Percentiles rank a stretch among this genome's conserved stretches.
Evolutionary conservation across 768 basidiomycete species (phyloP).

Genomic region (Pholiota molesta): DNA sequence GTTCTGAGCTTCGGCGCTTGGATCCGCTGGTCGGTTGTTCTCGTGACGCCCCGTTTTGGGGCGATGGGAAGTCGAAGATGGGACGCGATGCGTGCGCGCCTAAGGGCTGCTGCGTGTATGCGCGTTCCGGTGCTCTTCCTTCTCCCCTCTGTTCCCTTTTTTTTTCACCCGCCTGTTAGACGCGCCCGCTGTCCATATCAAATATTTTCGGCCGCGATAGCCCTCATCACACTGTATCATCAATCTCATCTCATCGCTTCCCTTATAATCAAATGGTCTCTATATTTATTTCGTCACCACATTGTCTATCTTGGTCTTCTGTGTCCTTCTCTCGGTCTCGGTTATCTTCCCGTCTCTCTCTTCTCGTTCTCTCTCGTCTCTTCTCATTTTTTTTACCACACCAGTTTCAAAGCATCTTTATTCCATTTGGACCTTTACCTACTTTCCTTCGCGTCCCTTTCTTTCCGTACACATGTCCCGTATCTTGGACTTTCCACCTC

Average conservation of each 20-base stretch:
- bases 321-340: neutral
- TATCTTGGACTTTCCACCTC: no score
- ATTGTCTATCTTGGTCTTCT: neutral
- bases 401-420: neutral
- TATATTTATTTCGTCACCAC: neutral
- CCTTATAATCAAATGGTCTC: no score
- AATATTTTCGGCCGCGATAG: no score
- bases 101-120: constrained; percentile 6
- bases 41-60: neutral
- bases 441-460: neutral
- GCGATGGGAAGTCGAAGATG: neutral
- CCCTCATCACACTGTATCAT: neutral
- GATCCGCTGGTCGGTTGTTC: neutral
- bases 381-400: neutral
- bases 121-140: constrained; percentile 4
- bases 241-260: neutral
- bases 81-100: constrained; percentile 9
- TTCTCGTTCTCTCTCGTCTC: neutral
- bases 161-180: neutral
- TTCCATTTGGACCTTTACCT: neutral
- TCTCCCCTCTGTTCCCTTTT: neutral
- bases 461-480: neutral
- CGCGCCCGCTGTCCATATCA: neutral
- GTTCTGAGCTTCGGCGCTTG: constrained; percentile 2
- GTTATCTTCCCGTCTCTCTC: neutral